phyloP scores from a whole-genome alignment of 768 basidiomycete species.

The Rhodotorula sphaerocarpa region DNA sequence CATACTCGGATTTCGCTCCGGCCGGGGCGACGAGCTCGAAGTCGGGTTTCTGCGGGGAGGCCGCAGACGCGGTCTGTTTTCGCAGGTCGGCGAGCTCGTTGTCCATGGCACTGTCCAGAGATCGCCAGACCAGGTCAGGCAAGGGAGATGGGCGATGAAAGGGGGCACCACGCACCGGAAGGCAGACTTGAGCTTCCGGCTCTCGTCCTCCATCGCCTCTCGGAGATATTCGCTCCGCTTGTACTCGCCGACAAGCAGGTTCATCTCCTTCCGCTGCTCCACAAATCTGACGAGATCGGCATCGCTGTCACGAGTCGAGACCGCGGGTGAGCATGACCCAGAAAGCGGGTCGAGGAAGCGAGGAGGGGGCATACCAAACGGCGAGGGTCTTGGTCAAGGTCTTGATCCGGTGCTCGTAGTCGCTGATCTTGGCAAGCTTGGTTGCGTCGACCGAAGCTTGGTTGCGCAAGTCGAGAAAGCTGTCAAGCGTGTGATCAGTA shows the following conservation, averaged over 20 bases:
- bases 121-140: fast-evolving
- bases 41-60: too few relatives aligned
- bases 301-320: constrained; percentile 1
- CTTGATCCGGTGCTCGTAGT: constrained; percentile 81
- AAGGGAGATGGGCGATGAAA: not conserved
- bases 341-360: not conserved
- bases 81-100: constrained; percentile 7
- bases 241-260: constrained; percentile 26
- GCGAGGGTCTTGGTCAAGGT: constrained; percentile 67
- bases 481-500: constrained; percentile 9
- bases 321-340: not conserved
- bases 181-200: not conserved
- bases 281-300: constrained; percentile 26
- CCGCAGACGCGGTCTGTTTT: not conserved
- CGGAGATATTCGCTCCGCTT: constrained; percentile 25
- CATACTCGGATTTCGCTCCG: constrained; percentile 4
- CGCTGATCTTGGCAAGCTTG: constrained; percentile 68
- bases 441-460: constrained; percentile 67
- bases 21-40: not conserved
- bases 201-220: constrained; percentile 22
- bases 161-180: constrained; percentile 20
- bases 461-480: constrained; percentile 66
- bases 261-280: constrained; percentile 29
- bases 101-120: constrained; percentile 5
- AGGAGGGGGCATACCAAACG: constrained; percentile 57